These are phyloP conservation scores for Globisporangium camurandrum DNA, from an alignment of 352 stramenopile species.

Conservation along the genomic window DNA sequence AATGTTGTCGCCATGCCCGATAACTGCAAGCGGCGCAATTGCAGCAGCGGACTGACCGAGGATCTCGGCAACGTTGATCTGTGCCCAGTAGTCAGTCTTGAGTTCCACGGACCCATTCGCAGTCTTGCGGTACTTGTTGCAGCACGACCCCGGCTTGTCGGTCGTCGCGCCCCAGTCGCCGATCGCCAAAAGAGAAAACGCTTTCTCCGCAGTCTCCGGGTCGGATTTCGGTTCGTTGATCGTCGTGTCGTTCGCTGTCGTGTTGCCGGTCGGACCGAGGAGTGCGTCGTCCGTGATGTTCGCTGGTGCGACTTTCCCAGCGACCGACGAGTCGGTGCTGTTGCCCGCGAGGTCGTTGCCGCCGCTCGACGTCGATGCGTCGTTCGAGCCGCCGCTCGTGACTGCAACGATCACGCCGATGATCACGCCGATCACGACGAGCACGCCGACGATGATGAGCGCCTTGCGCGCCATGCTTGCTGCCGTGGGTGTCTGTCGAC, in stretches of 20 bases:
- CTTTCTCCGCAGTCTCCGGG: slow-evolving; percentile 33
- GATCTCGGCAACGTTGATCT: slow-evolving; percentile 82
- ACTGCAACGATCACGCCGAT: slow-evolving; percentile 64
- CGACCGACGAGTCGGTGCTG: slow-evolving; percentile 2
- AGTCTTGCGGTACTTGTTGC: slow-evolving; percentile 85
- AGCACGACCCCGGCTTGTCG: slow-evolving; percentile 83
- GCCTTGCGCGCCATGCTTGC: slow-evolving; percentile 37
- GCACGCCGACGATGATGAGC: slow-evolving; percentile 57
- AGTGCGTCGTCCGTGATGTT: slow-evolving; percentile 49
- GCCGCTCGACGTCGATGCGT: slow-evolving; percentile 21
- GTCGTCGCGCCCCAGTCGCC: slow-evolving; percentile 83
- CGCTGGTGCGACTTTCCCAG: slow-evolving; percentile 12
- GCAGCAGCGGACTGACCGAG: slow-evolving; percentile 56
- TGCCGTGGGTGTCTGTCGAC: neutral
- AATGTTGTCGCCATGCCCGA: slow-evolving; percentile 83
- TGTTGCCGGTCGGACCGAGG: slow-evolving; percentile 15
- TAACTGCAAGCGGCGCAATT: slow-evolving; percentile 61
- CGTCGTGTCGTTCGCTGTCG: slow-evolving; percentile 16
- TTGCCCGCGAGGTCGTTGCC: slow-evolving; percentile 7
- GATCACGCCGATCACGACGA: slow-evolving; percentile 57
- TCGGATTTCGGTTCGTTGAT: slow-evolving; percentile 46
- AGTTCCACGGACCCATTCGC: slow-evolving; percentile 71
- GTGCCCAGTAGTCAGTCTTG: slow-evolving; percentile 84
- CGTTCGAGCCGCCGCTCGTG: slow-evolving; percentile 23
- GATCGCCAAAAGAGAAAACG: slow-evolving; percentile 80